Evolutionary conservation across 768 basidiomycete genomes (phyloP).

Genomic region (Agaricus blazei): DNA sequence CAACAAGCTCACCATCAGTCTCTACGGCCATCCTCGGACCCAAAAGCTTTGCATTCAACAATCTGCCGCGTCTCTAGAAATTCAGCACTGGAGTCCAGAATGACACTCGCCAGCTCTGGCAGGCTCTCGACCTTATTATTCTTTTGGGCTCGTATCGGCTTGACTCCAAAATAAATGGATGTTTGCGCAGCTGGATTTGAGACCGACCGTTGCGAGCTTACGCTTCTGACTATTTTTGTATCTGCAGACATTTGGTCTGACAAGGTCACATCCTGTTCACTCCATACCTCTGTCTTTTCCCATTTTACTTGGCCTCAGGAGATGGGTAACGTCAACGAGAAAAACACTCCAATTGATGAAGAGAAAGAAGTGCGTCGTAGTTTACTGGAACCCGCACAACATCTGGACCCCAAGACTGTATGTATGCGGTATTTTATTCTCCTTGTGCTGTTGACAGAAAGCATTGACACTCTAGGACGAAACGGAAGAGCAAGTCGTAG

Average conservation of each 20-base stretch:
- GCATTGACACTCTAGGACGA: not conserved
- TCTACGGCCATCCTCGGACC: no score
- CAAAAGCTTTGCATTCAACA: no score
- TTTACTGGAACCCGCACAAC: not conserved
- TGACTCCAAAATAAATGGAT: not conserved
- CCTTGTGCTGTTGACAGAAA: not conserved
- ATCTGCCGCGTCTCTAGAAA: no score
- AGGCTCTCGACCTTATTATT: no score
- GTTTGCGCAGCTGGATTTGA: not conserved
- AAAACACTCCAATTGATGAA: not conserved
- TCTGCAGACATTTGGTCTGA: not conserved
- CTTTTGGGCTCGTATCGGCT: not conserved
- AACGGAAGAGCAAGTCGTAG: not conserved
- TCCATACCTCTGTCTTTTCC: not conserved
- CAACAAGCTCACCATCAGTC: no score
- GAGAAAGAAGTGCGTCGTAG: not conserved
- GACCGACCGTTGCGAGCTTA: not conserved
- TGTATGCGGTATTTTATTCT: not conserved
- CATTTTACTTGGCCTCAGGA: not conserved
- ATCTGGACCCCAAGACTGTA: conserved; percentile 5
- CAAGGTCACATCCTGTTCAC: not conserved
- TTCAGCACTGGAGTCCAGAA: no score
- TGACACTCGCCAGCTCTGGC: no score
- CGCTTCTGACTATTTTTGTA: conserved; percentile 5
- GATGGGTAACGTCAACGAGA: conserved; percentile 2